Evolutionary conservation across 331 rosid genomes (phyloP).

Genomic region (Rosa hybrid): DNA sequence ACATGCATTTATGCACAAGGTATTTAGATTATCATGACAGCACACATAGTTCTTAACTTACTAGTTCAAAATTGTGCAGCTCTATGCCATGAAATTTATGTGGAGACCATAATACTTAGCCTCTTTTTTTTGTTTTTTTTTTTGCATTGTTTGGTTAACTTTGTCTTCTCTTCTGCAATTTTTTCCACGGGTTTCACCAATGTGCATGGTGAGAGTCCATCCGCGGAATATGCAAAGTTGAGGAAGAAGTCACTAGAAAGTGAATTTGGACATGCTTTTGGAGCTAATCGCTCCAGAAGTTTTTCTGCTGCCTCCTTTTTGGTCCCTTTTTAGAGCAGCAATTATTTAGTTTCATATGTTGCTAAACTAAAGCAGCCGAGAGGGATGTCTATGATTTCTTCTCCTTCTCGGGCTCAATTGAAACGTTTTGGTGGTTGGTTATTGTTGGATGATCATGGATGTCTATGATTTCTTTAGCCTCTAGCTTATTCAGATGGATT

Average conservation of each 20-base stretch:
- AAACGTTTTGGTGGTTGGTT: too few species aligned
- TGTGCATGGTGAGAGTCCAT: constrained; percentile 86
- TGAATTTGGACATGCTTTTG: constrained; percentile 77
- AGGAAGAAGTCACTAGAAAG: constrained; percentile 82
- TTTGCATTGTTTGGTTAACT: background rate
- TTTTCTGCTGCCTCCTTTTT: constrained; percentile 58
- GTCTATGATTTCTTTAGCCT: too few species aligned
- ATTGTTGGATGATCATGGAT: too few species aligned
- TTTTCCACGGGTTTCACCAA: constrained; percentile 82
- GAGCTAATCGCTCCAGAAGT: constrained; percentile 64
- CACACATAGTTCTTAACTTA: too few species aligned
- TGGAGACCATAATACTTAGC: constrained; percentile 35
- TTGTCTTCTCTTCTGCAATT: constrained; percentile 41
- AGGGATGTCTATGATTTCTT: too few species aligned
- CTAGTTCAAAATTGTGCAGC: constrained; percentile 39
- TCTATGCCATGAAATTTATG: constrained; percentile 33
- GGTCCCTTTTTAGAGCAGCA: constrained; percentile 90
- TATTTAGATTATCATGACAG: too few species aligned
- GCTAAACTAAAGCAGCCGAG: too few species aligned
- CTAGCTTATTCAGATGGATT: too few species aligned
- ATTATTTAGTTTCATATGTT: constrained; percentile 79
- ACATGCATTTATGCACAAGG: too few species aligned
- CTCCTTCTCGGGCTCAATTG: too few species aligned
- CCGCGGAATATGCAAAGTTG: constrained; percentile 85
- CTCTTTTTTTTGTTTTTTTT: background rate